Evolutionary conservation across 345 rosid species (phyloP).

Genomic region (Brassica nigra): DNA sequence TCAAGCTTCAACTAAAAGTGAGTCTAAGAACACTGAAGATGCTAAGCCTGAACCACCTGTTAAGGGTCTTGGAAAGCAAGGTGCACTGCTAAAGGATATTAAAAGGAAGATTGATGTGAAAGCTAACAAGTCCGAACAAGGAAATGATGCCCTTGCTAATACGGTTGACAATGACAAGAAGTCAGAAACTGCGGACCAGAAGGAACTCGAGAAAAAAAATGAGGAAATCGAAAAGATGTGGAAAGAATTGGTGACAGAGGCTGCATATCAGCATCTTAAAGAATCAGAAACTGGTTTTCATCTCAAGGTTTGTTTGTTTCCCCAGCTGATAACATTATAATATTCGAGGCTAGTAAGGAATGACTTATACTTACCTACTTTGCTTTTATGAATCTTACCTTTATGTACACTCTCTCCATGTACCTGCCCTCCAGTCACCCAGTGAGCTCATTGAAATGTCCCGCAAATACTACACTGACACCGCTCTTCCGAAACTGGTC

Average conservation of each 20-base stretch:
- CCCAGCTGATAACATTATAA: conserved; percentile 18
- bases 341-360: conserved; percentile 8
- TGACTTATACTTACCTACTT: conserved; percentile 20
- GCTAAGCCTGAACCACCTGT: conserved; percentile 77
- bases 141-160: conserved; percentile 53
- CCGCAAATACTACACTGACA: conserved; percentile 71
- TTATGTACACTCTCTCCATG: conserved; percentile 22
- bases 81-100: conserved; percentile 82
- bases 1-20: conserved; percentile 79
- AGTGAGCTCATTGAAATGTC: conserved; percentile 83
- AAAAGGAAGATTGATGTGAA: conserved; percentile 77
- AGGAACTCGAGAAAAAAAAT: conserved; percentile 60
- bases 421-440: conserved; percentile 54
- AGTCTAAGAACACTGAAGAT: conserved; percentile 73
- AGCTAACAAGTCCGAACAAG: conserved; percentile 62
- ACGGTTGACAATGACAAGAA: conserved; percentile 52
- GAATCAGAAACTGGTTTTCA: conserved; percentile 93
- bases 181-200: conserved; percentile 50
- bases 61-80: conserved; percentile 98
- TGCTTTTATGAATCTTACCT: conserved; percentile 29
- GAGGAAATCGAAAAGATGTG: conserved; percentile 67
- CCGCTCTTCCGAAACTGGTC: conserved; percentile 96
- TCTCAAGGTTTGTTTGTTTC: conserved; percentile 69
- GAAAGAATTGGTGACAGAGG: conserved; percentile 72
- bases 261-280: conserved; percentile 77